phyloP scores from a whole-genome alignment of 768 basidiomycete species.

The Lactarius sp. region DNA sequence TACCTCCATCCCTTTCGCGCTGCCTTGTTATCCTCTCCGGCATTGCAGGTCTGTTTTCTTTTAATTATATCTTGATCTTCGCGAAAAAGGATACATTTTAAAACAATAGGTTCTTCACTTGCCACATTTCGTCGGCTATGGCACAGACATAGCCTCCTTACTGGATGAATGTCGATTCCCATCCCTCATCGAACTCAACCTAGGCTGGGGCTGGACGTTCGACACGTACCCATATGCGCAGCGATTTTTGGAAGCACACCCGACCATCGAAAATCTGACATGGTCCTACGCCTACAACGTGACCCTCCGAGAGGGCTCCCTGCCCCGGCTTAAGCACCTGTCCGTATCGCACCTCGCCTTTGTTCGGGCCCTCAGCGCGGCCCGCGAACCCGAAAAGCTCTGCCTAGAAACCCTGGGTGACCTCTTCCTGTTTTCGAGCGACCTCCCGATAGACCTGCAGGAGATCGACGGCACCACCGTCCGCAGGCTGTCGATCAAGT shows the following conservation, averaged over 20 bases:
- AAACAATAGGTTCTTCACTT: conserved; percentile 17
- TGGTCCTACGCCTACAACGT: conserved; percentile 21
- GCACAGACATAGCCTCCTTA: conserved; percentile 11
- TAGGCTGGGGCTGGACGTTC: conserved; percentile 23
- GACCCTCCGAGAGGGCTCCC: conserved; percentile 4
- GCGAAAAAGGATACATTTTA: not conserved
- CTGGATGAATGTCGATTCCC: conserved; percentile 19
- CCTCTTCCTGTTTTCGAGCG: conserved; percentile 22
- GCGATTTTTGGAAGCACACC: conserved; percentile 21
- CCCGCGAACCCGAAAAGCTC: conserved; percentile 13
- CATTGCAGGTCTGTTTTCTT: conserved; percentile 6
- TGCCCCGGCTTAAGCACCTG: conserved; percentile 19
- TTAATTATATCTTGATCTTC: not conserved
- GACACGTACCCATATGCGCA: conserved; percentile 20
- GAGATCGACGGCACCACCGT: conserved; percentile 17
- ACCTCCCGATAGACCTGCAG: conserved; percentile 17
- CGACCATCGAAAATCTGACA: conserved; percentile 18
- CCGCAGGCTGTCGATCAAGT: conserved; percentile 19
- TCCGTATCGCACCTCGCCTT: conserved; percentile 22
- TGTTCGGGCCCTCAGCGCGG: conserved; percentile 19
- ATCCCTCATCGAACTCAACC: conserved; percentile 15
- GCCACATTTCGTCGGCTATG: conserved; percentile 21
- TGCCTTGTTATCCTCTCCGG: conserved; percentile 5
- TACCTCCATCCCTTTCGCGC: conserved; percentile 15
- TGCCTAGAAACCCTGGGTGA: conserved; percentile 19